Conservation (phyloP, 192 early-diverging fungal genomes). For the Lobosporangium transversale region DNA sequence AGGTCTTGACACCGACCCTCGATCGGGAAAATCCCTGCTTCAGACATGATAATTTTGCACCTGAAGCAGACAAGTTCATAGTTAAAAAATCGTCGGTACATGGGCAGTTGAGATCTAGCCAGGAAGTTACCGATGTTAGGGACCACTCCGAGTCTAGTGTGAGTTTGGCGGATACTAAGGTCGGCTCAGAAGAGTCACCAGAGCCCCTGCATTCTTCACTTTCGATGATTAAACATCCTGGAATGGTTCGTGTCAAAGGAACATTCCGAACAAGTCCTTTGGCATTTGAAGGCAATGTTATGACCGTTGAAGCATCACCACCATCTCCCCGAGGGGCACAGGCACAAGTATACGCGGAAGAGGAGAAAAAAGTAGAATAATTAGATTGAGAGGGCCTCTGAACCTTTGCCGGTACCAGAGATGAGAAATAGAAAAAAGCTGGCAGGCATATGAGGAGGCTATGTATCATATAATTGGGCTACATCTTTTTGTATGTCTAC, state of each 20-base stretch:
- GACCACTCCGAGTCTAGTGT: no score
- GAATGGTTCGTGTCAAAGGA: background rate
- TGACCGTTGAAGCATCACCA: background rate
- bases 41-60: background rate
- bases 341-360: no score
- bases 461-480: no score
- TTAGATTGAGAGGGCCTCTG: no score
- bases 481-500: no score
- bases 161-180: background rate
- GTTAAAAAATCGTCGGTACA: background rate
- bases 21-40: background rate
- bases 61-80: background rate
- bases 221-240: background rate
- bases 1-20: background rate
- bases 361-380: no score
- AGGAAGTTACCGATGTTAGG: no score
- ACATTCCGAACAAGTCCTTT: background rate
- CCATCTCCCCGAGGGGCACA: no score
- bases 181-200: background rate
- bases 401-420: no score
- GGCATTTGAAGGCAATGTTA: slow-evolving; percentile 5
- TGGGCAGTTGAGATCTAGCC: no score
- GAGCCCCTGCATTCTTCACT: background rate
- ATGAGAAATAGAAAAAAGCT: no score
- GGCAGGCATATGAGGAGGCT: no score